Percentiles rank a stretch among this genome's conserved stretches.
These are phyloP conservation scores for Geranium incanum DNA, from an alignment of 441 rosid species.

Conservation along the genomic window DNA sequence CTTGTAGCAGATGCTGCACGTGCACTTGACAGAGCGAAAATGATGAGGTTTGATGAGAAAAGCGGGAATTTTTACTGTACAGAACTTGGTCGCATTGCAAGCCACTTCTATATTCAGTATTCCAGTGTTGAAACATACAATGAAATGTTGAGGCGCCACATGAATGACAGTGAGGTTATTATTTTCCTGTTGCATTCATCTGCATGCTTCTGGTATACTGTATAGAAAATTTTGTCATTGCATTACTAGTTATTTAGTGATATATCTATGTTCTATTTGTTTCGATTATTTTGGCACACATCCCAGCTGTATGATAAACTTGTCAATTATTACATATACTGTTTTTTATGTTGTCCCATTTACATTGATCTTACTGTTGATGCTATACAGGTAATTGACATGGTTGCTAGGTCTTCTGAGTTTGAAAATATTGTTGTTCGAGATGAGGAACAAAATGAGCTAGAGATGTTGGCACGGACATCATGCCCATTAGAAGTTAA, in stretches of 20 bases:
- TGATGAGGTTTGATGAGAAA: constrained; percentile 99
- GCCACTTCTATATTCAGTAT: constrained; percentile 98
- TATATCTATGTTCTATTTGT: background rate
- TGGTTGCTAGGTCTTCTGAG: constrained; percentile 98
- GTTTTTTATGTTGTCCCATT: constrained; percentile 12
- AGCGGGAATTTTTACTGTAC: constrained; percentile 98
- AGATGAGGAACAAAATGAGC: constrained; percentile 96
- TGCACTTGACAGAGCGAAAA: constrained; percentile 95
- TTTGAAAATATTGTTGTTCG: constrained; percentile 96
- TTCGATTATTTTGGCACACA: background rate
- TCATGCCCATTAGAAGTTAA: constrained; percentile 85
- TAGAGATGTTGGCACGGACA: constrained; percentile 70
- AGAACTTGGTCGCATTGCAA: constrained; percentile 99
- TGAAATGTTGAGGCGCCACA: constrained; percentile 85
- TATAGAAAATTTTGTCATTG: constrained; percentile 11
- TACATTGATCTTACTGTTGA: constrained; percentile 16
- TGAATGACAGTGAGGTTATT: constrained; percentile 93
- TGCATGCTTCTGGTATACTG: constrained; percentile 17
- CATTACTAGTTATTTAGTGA: constrained; percentile 5
- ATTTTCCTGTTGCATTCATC: constrained; percentile 9
- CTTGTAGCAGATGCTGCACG: constrained; percentile 96
- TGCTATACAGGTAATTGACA: constrained; percentile 66
- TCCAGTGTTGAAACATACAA: constrained; percentile 99
- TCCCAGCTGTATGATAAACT: background rate
- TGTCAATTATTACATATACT: background rate